A percentile compares a stretch with the other conserved stretches of the same genome.
phyloP scores from a whole-genome alignment of 768 basidiomycete species.

The Lentinula guzmanii region DNA sequence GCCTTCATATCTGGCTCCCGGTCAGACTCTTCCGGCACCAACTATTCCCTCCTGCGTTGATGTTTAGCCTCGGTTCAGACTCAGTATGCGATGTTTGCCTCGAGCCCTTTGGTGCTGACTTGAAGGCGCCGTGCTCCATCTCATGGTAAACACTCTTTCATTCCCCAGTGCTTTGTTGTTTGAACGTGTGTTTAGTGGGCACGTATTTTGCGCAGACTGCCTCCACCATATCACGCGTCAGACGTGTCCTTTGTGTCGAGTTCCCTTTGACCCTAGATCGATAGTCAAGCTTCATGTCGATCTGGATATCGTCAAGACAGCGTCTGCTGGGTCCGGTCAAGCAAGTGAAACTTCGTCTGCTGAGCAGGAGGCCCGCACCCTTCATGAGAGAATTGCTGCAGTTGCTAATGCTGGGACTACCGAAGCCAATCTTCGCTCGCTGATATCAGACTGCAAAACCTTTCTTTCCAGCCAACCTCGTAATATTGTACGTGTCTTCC shows the following conservation, averaged over 20 bases:
- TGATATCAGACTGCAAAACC: conserved; percentile 43
- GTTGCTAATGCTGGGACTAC: conserved; percentile 54
- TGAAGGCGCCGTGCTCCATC: conserved; percentile 58
- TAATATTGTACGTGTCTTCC: conserved; percentile 31
- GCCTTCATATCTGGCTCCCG: conserved; percentile 17
- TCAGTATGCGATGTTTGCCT: conserved; percentile 76
- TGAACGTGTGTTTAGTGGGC: conserved; percentile 35
- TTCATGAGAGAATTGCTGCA: conserved; percentile 47
- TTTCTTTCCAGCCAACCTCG: conserved; percentile 43
- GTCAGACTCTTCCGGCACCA: conserved; percentile 17
- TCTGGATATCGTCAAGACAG: conserved; percentile 26
- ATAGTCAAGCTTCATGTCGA: conserved; percentile 59
- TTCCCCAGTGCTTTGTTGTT: neutral
- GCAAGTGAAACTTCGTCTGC: conserved; percentile 18
- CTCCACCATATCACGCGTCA: conserved; percentile 41
- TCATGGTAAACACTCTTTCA: conserved; percentile 21
- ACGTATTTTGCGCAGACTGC: conserved; percentile 56
- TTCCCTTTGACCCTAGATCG: conserved; percentile 37
- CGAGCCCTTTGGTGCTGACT: conserved; percentile 49
- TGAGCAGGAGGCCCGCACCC: conserved; percentile 40
- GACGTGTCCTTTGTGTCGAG: conserved; percentile 62
- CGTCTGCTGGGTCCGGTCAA: conserved; percentile 10
- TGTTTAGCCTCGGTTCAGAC: conserved; percentile 60
- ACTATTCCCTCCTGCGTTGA: conserved; percentile 30
- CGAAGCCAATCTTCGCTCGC: conserved; percentile 39